Percentiles rank a stretch among this genome's conserved stretches.
Conservation (phyloP, 441 rosid species). For the Pelargonium australe region DNA sequence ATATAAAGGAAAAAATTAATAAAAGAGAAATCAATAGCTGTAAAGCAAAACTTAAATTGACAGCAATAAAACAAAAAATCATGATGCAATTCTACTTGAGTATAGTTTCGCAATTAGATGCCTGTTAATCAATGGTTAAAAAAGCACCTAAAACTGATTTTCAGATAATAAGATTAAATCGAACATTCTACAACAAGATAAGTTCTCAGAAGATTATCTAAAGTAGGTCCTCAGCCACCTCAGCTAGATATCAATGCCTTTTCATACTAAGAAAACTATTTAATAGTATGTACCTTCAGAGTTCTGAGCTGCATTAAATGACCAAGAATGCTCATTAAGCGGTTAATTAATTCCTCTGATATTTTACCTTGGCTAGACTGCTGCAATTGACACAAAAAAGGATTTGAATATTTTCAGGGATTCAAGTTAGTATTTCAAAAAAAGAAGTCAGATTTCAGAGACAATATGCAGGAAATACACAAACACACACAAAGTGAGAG, state of each 20-base stretch:
- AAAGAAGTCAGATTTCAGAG: background rate
- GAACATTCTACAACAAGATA: background rate
- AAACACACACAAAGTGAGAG: background rate
- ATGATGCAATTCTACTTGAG: too few species aligned
- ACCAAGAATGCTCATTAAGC: constrained; percentile 38
- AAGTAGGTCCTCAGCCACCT: too few species aligned
- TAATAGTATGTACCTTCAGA: constrained; percentile 28
- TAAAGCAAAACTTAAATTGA: background rate
- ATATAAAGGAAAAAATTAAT: background rate
- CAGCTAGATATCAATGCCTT: background rate
- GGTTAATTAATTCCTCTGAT: constrained; percentile 34
- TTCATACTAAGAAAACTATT: background rate
- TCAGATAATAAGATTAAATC: too few species aligned
- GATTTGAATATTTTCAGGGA: constrained; percentile 6
- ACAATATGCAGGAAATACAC: background rate
- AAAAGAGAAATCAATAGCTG: background rate
- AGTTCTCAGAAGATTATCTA: background rate
- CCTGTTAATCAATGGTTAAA: too few species aligned
- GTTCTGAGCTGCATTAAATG: constrained; percentile 35
- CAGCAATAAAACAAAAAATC: background rate
- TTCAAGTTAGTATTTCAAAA: background rate
- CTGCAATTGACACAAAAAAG: constrained; percentile 21
- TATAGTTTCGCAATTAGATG: too few species aligned
- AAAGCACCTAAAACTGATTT: too few species aligned
- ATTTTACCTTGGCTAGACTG: constrained; percentile 38